Evolutionary conservation across 2,329 filamentous ascomycete genomes (phyloP).

Genomic region (Penicillium concentricum): DNA sequence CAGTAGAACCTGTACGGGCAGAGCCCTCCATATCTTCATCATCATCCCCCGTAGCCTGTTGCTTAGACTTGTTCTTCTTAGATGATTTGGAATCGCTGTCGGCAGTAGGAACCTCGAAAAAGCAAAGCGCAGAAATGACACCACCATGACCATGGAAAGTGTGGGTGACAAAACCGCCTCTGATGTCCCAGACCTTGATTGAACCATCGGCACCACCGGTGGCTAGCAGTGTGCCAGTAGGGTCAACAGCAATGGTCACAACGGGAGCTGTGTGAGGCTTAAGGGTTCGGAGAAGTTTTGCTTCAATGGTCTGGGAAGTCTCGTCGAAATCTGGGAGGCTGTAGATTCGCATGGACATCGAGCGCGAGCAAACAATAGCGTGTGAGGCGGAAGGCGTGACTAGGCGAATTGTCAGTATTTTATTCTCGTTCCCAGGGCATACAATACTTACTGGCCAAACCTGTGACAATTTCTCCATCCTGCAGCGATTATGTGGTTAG

Average conservation of each 20-base stretch:
- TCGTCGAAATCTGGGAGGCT: conserved; percentile 61
- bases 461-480: conserved; percentile 62
- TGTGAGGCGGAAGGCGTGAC: conserved; percentile 87
- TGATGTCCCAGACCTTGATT: conserved; percentile 96
- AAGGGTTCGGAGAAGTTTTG: conserved; percentile 71
- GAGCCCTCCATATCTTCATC: conserved; percentile 47
- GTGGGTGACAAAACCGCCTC: conserved; percentile 86
- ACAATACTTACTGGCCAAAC: conserved; percentile 41
- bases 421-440: not conserved
- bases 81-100: conserved; percentile 39
- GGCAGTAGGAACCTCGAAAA: conserved; percentile 71
- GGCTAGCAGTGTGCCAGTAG: conserved; percentile 82
- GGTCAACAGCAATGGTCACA: conserved; percentile 79
- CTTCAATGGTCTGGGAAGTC: conserved; percentile 58
- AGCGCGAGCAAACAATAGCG: conserved; percentile 87
- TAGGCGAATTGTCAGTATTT: conserved; percentile 35
- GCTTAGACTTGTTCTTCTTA: conserved; percentile 48
- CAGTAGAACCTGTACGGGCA: conserved; percentile 48
- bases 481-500: conserved; percentile 35
- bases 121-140: conserved; percentile 83
- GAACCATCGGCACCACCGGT: conserved; percentile 91
- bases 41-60: conserved; percentile 24
- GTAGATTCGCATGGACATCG: conserved; percentile 93
- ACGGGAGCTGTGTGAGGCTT: conserved; percentile 92
- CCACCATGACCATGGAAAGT: conserved; percentile 93